phyloP scores from a whole-genome alignment of 352 stramenopile species.

The Phytopythium sindhum region DNA sequence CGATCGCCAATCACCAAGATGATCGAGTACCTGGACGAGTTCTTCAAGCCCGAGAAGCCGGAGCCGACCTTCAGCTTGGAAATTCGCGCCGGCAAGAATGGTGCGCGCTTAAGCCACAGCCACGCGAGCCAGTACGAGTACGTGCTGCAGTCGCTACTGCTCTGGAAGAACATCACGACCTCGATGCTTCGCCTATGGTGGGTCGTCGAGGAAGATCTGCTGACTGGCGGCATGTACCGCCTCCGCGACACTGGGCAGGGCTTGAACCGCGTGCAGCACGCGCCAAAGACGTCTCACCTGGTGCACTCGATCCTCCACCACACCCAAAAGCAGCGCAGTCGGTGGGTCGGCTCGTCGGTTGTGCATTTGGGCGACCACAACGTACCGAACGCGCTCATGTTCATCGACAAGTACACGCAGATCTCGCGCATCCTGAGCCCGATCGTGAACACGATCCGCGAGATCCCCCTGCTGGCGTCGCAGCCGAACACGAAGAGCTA shows the following conservation, averaged over 20 bases:
- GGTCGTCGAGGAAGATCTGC: conserved; percentile 85
- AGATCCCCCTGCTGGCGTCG: conserved; percentile 36
- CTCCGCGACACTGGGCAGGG: conserved; percentile 95
- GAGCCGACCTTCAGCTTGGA: conserved; percentile 85
- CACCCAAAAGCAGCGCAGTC: conserved; percentile 64
- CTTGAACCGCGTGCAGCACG: conserved; percentile 92
- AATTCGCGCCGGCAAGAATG: conserved; percentile 84
- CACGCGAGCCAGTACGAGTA: conserved; percentile 96
- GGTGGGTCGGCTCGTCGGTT: conserved; percentile 93
- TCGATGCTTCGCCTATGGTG: conserved; percentile 97
- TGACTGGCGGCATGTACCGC: conserved; percentile 49
- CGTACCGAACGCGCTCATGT: conserved; percentile 97
- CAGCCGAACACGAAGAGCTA: conserved; percentile 50
- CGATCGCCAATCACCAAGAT: conserved; percentile 87
- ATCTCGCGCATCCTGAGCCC: conserved; percentile 83
- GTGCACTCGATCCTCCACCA: conserved; percentile 93
- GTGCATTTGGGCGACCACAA: conserved; percentile 98
- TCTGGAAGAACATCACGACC: conserved; percentile 92
- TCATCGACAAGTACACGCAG: conserved; percentile 99
- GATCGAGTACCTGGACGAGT: conserved; percentile 57
- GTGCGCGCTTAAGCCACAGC: conserved; percentile 92
- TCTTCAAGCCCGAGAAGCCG: conserved; percentile 45
- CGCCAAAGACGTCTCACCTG: conserved; percentile 82
- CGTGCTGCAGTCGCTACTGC: conserved; percentile 93
- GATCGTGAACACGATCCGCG: conserved; percentile 80